A percentile compares a stretch with the other conserved stretches of the same genome.
These are phyloP conservation scores for Pyrrhoderma lamaoense DNA, from an alignment of 1,284 basidiomycete genomes.

Conservation along the genomic window DNA sequence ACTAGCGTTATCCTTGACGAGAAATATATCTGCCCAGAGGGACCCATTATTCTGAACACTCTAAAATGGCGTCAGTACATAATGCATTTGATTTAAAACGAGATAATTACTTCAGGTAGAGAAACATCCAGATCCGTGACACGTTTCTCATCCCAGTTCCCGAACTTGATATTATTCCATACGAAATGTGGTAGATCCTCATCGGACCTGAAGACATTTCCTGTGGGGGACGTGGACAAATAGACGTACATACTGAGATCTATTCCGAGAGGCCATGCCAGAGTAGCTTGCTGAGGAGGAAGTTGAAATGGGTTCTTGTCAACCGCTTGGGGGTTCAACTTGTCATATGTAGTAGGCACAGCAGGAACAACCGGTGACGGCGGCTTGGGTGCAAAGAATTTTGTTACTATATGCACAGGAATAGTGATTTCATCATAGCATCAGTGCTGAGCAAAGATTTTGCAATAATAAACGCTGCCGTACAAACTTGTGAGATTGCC, in stretches of 20 bases:
- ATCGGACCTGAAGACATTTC: constrained; percentile 51
- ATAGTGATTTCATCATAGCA: not conserved
- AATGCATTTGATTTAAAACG: not conserved
- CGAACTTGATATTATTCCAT: constrained; percentile 82
- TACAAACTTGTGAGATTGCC: constrained; percentile 15
- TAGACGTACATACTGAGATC: constrained; percentile 68
- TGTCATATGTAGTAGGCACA: constrained; percentile 25
- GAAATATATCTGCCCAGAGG: constrained; percentile 81
- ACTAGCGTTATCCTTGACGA: constrained; percentile 60
- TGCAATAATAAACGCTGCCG: not conserved
- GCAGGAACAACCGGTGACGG: constrained; percentile 24
- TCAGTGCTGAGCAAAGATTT: not conserved
- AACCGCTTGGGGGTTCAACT: constrained; percentile 22
- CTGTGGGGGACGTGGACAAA: constrained; percentile 57
- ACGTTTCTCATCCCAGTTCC: constrained; percentile 69
- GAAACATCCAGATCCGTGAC: constrained; percentile 60
- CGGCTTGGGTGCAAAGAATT: constrained; percentile 35
- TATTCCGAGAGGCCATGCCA: constrained; percentile 54
- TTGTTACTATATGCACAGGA: constrained; percentile 31
- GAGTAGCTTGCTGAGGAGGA: constrained; percentile 44
- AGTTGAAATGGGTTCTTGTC: constrained; percentile 40
- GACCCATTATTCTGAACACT: constrained; percentile 74
- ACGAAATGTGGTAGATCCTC: constrained; percentile 56
- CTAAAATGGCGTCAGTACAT: constrained; percentile 30
- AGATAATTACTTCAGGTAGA: constrained; percentile 58